Conservation (phyloP, 306 rosid species). For the Hippophae tibetana region DNA sequence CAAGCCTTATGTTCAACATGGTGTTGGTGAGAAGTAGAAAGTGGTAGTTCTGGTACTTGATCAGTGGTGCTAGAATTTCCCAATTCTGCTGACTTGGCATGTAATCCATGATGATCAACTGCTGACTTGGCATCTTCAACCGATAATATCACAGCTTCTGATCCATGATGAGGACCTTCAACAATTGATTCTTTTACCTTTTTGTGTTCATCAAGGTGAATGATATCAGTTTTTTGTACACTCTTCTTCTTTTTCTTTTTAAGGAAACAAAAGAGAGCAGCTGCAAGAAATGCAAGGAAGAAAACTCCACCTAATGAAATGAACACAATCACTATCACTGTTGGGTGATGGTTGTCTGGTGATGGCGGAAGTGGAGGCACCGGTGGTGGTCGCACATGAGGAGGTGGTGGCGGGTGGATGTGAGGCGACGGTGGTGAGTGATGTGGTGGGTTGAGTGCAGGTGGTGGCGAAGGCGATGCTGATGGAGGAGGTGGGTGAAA, state of each 20-base stretch:
- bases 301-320: slow-evolving; percentile 45
- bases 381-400: slow-evolving; percentile 26
- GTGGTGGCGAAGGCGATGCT: neutral
- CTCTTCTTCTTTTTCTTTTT: slow-evolving; percentile 44
- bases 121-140: slow-evolving; percentile 49
- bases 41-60: slow-evolving; percentile 8
- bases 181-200: slow-evolving; percentile 37
- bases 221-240: slow-evolving; percentile 31
- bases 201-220: slow-evolving; percentile 57
- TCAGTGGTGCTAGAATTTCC: slow-evolving; percentile 14
- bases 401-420: slow-evolving; percentile 27
- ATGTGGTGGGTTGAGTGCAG: slow-evolving; percentile 16
- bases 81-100: slow-evolving; percentile 18
- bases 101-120: slow-evolving; percentile 25
- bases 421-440: slow-evolving; percentile 37
- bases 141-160: slow-evolving; percentile 23
- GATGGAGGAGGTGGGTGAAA: slow-evolving; percentile 4
- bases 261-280: slow-evolving; percentile 37
- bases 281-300: slow-evolving; percentile 52
- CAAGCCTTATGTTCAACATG: slow-evolving; percentile 26
- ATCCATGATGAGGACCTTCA: slow-evolving; percentile 51
- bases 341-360: slow-evolving; percentile 36
- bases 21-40: slow-evolving; percentile 16
- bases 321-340: slow-evolving; percentile 43
- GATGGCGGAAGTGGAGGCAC: slow-evolving; percentile 48